phyloP scores from a whole-genome alignment of 331 rosid genomes.

The Malus hybrid region DNA sequence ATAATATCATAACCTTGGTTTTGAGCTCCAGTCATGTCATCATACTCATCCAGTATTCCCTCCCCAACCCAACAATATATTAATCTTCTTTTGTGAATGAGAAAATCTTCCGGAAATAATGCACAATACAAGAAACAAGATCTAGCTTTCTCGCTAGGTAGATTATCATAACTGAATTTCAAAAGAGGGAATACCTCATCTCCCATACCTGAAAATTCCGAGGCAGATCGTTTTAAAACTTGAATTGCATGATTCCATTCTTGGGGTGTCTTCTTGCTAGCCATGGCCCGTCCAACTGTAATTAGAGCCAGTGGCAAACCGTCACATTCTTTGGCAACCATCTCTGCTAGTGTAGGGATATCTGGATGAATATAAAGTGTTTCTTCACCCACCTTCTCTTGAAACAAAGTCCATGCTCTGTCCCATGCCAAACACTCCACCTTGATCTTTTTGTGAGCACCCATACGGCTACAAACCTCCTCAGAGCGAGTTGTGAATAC shows the following conservation, averaged over 20 bases:
- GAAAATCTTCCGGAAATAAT: neutral
- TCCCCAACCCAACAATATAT: constrained; percentile 13
- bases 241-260: constrained; percentile 4
- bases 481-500: constrained; percentile 12
- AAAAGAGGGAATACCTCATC: constrained; percentile 9
- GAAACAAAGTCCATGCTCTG: neutral
- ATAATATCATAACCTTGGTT: constrained; percentile 10
- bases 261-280: neutral
- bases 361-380: neutral
- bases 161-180: constrained; percentile 2
- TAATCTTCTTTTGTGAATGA: neutral
- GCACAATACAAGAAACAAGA: constrained; percentile 13
- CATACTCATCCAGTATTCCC: neutral
- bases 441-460: neutral
- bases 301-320: constrained; percentile 14
- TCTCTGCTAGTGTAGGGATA: neutral
- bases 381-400: constrained; percentile 12
- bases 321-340: constrained; percentile 8
- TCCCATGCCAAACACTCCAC: constrained; percentile 3
- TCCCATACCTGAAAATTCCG: constrained; percentile 10
- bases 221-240: neutral
- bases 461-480: constrained; percentile 9
- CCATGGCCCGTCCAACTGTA: constrained; percentile 7
- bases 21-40: constrained; percentile 1
- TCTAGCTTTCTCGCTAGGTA: neutral